These are phyloP conservation scores for Phytophthora sojae DNA, from an alignment of 352 stramenopile species.

Conservation along the genomic window DNA sequence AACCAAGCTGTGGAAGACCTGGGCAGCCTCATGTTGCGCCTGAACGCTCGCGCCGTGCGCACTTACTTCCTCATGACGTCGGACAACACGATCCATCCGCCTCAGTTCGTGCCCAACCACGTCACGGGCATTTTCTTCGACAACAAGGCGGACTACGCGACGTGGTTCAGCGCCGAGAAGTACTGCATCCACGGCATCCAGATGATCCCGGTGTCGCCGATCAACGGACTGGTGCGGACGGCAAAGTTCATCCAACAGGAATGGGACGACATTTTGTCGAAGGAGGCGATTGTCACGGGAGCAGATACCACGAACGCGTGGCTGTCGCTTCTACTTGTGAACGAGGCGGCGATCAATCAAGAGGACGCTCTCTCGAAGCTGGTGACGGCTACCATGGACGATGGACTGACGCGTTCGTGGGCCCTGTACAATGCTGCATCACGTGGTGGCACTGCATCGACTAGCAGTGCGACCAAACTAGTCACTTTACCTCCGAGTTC, in stretches of 20 bases:
- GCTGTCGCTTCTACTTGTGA: constrained; percentile 78
- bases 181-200: constrained; percentile 86
- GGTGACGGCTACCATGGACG: constrained; percentile 60
- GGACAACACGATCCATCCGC: constrained; percentile 71
- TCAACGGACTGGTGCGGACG: constrained; percentile 75
- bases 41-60: constrained; percentile 68
- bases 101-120: constrained; percentile 75
- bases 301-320: constrained; percentile 62
- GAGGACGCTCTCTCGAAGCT: constrained; percentile 54
- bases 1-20: constrained; percentile 72
- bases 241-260: constrained; percentile 71
- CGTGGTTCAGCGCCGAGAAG: constrained; percentile 82
- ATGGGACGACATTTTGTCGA: constrained; percentile 79
- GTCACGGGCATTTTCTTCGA: constrained; percentile 84
- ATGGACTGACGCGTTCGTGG: constrained; percentile 72
- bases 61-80: constrained; percentile 85
- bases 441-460: constrained; percentile 34
- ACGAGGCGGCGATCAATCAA: constrained; percentile 73
- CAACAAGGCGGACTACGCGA: constrained; percentile 83
- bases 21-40: constrained; percentile 77
- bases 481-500: constrained; percentile 20
- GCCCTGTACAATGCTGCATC: constrained; percentile 41
- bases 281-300: constrained; percentile 64
- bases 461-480: constrained; percentile 13
- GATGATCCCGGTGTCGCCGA: constrained; percentile 81